Percentiles rank a stretch among this genome's conserved stretches.
Conservation (phyloP, 2,329 filamentous ascomycete genomes). For the Hypomyces rosellus region DNA sequence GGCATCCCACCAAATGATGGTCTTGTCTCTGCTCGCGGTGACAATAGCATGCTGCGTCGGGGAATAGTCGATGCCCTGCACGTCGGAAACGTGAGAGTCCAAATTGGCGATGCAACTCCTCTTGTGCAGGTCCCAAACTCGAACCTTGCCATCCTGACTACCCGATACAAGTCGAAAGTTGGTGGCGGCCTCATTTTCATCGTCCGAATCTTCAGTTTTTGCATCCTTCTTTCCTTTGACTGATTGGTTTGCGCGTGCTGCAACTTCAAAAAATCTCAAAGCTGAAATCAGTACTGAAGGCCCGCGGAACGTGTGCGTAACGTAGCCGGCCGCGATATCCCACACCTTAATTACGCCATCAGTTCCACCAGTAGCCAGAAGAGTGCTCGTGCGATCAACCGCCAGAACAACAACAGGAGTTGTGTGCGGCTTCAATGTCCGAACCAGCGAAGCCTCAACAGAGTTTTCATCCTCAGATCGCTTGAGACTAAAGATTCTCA, state of each 20-base stretch:
- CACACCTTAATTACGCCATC: conserved; percentile 95
- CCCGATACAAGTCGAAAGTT: conserved; percentile 81
- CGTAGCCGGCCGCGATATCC: conserved; percentile 85
- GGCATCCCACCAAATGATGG: conserved; percentile 85
- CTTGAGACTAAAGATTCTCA: conserved; percentile 79
- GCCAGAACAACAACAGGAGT: conserved; percentile 84
- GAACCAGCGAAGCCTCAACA: conserved; percentile 61
- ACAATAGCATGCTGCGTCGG: conserved; percentile 67
- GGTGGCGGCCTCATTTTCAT: conserved; percentile 38
- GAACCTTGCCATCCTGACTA: conserved; percentile 87
- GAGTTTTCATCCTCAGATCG: conserved; percentile 49
- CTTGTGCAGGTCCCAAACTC: conserved; percentile 87
- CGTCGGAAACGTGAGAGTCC: conserved; percentile 91
- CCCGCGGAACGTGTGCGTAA: conserved; percentile 91
- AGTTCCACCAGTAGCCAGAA: conserved; percentile 86
- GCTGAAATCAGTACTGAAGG: conserved; percentile 89
- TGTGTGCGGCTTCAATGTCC: conserved; percentile 81
- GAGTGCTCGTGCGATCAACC: conserved; percentile 78
- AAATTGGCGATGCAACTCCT: conserved; percentile 68
- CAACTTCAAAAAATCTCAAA: conserved; percentile 80
- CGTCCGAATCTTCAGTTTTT: conserved; percentile 29
- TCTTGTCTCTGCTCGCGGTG: conserved; percentile 87
- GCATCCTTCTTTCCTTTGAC: conserved; percentile 30
- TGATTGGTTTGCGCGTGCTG: conserved; percentile 33
- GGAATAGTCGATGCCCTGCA: conserved; percentile 82